phyloP scores from a whole-genome alignment of 441 rosid genomes.

The Eutrema salsugineum region DNA sequence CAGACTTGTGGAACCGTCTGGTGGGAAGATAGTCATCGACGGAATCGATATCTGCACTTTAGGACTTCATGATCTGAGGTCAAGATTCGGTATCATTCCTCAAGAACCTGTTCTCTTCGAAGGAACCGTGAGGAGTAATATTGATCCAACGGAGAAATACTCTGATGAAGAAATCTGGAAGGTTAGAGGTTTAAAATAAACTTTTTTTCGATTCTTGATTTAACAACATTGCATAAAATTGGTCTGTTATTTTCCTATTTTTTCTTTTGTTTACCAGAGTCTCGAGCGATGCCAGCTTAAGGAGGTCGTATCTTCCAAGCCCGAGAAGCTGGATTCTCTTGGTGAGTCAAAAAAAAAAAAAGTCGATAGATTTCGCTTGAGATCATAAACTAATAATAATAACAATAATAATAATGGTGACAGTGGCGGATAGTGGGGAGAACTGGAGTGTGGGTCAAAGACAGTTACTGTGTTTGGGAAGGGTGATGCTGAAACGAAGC shows the following conservation, averaged over 20 bases:
- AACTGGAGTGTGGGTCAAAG: constrained; percentile 99
- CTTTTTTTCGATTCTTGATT: not conserved
- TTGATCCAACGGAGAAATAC: constrained; percentile 76
- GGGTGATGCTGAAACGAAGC: constrained; percentile 84
- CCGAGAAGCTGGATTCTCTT: constrained; percentile 75
- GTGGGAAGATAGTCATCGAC: constrained; percentile 74
- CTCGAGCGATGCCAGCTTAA: constrained; percentile 93
- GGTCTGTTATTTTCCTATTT: not conserved
- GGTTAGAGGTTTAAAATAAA: constrained; percentile 35
- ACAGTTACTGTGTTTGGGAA: constrained; percentile 84
- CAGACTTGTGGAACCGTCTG: constrained; percentile 85
- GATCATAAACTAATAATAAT: not conserved
- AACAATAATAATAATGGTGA: not conserved
- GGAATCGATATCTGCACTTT: constrained; percentile 68
- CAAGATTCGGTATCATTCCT: constrained; percentile 93
- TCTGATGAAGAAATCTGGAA: constrained; percentile 92
- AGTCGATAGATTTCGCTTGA: not conserved
- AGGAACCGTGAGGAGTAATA: constrained; percentile 91
- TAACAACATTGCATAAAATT: not conserved
- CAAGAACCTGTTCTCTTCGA: constrained; percentile 97
- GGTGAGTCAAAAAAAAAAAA: constrained; percentile 36
- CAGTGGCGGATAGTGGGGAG: constrained; percentile 87
- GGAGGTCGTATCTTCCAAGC: constrained; percentile 70
- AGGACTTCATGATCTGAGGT: constrained; percentile 90
- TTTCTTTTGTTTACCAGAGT: constrained; percentile 38